Conservation (phyloP, 2,329 filamentous ascomycete species). For the Microcyclospora tardicrescens region DNA sequence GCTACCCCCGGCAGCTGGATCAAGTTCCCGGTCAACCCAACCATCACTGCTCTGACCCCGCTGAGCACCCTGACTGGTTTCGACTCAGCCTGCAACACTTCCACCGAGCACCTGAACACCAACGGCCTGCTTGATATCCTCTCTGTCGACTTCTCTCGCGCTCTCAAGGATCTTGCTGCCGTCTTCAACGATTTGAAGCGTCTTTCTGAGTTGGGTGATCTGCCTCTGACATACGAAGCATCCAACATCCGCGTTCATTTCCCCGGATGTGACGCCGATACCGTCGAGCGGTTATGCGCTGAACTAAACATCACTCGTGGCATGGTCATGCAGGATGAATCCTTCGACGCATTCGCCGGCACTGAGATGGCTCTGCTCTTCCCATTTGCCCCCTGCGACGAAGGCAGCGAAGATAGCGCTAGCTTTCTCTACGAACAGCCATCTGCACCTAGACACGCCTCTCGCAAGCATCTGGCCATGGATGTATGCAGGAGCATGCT, state of each 20-base stretch:
- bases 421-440: slow-evolving; percentile 29
- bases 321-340: slow-evolving; percentile 62
- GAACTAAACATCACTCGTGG: slow-evolving; percentile 78
- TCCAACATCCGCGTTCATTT: slow-evolving; percentile 70
- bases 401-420: slow-evolving; percentile 24
- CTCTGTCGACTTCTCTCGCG: slow-evolving; percentile 75
- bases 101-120: slow-evolving; percentile 56
- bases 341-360: slow-evolving; percentile 56
- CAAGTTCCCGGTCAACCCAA: slow-evolving; percentile 80
- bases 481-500: slow-evolving; percentile 37
- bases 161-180: slow-evolving; percentile 68
- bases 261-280: slow-evolving; percentile 73
- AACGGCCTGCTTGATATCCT: slow-evolving; percentile 76
- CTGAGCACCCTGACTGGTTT: slow-evolving; percentile 47
- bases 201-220: slow-evolving; percentile 63
- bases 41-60: slow-evolving; percentile 73
- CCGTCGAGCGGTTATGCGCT: slow-evolving; percentile 70
- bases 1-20: slow-evolving; percentile 63
- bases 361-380: slow-evolving; percentile 67
- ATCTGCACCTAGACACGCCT: slow-evolving; percentile 20
- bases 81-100: slow-evolving; percentile 21
- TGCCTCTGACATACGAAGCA: slow-evolving; percentile 64
- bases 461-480: slow-evolving; percentile 36
- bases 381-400: slow-evolving; percentile 62
- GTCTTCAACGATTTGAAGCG: slow-evolving; percentile 71